Base-by-base conservation (phyloP, 306 rosid genomes). In the Echinosophora koreensis region DNA sequence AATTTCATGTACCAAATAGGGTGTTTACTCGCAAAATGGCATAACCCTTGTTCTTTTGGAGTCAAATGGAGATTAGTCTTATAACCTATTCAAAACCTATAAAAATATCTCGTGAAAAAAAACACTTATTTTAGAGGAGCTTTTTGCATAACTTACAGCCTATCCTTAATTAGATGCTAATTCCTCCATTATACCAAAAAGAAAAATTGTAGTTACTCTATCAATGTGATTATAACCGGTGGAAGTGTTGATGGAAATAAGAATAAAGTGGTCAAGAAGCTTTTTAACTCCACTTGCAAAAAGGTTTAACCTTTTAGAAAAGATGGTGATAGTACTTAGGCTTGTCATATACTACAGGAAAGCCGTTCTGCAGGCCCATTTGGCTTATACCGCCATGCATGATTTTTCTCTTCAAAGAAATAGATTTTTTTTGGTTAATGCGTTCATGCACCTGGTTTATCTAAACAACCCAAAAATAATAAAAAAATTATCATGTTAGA, bases 211-310 rank as follows among this genome's bases (percentile, higher is more conserved):
- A 38, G 66, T 66, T 50, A 15, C 49, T 64, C 15, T 57, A 11
- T 47, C 1, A 68, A 28, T 41, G 50, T 61, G 74, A 64, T 63
- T 54, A 54, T 1, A 68, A 52, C 42, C 6, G 30, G n/a, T 41
- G 83, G 76, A 81, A 78, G 73, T 68, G 77, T 59, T 80, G 73
- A 80, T 74, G 81, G 84, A 80, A 84, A 79, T 79, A 73, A 84
- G 92, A 84, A 88, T 90, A 90, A 88, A 88, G 94, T 74, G 79
- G 72, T 5, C 3, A 62, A 67, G 58, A 7, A 80, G 76, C 90
- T 84, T 80, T 84, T 59, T 10, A 50, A 58, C 80, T 75, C 90
- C 88, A 84, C 87, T 84, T 83, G 91, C 70, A 51, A 66, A 85
- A 79, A 69, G 78, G 63, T 32, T 76, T 72, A 54, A 54, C 62